phyloP scores from a whole-genome alignment of 2,329 filamentous ascomycete genomes.

The Sporothrix euskadiensis region DNA sequence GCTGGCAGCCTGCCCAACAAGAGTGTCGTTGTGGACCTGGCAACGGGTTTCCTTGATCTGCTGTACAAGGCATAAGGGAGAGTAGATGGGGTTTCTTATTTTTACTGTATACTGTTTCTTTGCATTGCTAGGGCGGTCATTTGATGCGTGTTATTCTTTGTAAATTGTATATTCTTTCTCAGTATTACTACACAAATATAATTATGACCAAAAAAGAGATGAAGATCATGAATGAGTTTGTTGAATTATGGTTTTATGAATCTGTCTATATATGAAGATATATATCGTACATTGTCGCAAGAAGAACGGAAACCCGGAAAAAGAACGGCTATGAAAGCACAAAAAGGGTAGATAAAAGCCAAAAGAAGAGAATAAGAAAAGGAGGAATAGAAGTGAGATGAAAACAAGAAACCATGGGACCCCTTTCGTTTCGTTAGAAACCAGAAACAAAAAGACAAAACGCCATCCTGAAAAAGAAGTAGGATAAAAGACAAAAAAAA shows the following conservation, averaged over 20 bases:
- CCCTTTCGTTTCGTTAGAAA: slow-evolving; percentile 8
- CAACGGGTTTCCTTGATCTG: slow-evolving; percentile 87
- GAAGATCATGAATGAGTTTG: background rate
- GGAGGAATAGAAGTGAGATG: background rate
- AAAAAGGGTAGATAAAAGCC: background rate
- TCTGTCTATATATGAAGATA: slow-evolving; percentile 16
- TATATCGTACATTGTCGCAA: slow-evolving; percentile 6
- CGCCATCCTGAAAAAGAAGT: slow-evolving; percentile 18
- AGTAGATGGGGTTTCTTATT: background rate
- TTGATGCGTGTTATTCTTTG: background rate
- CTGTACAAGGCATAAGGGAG: slow-evolving; percentile 66
- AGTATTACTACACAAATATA: background rate
- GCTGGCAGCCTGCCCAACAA: slow-evolving; percentile 95
- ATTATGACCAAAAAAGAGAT: background rate
- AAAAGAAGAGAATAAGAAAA: background rate
- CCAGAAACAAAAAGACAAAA: slow-evolving; percentile 12
- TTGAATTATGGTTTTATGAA: slow-evolving; percentile 1
- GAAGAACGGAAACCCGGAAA: background rate
- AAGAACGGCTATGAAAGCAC: background rate
- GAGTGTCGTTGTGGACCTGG: slow-evolving; percentile 87
- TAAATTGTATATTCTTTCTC: background rate
- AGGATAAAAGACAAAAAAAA: background rate
- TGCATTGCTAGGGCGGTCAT: slow-evolving; percentile 7
- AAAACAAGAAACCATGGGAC: slow-evolving; percentile 9
- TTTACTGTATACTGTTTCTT: background rate